Evolutionary conservation across 805 yeast species (phyloP).

Genomic region (Candida tibetensis): DNA sequence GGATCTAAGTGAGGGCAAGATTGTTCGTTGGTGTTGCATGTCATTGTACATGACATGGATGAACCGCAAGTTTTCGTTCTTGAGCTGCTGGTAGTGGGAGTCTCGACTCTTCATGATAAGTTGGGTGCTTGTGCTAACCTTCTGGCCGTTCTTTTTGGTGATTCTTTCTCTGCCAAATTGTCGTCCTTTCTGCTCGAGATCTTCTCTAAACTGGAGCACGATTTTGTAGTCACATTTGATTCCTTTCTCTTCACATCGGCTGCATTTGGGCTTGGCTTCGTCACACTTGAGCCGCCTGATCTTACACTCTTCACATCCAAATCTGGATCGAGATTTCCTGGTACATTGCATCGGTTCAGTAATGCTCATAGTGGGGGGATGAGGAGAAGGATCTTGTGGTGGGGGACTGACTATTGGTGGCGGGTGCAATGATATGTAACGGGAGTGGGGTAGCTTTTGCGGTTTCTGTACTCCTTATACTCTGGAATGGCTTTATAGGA

Average conservation of each 20-base stretch:
- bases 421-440: too few relatives aligned
- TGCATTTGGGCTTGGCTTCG: constrained; percentile 24
- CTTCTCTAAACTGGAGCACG: constrained; percentile 24
- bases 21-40: constrained; percentile 4
- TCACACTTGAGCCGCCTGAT: constrained; percentile 24
- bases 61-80: constrained; percentile 12
- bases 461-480: too few relatives aligned
- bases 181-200: constrained; percentile 22
- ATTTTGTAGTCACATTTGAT: constrained; percentile 19
- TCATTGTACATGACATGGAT: constrained; percentile 18
- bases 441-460: too few relatives aligned
- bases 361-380: too few relatives aligned
- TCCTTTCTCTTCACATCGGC: constrained; percentile 16
- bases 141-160: constrained; percentile 17
- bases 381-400: background rate
- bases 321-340: constrained; percentile 16
- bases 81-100: constrained; percentile 13
- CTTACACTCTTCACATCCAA: constrained; percentile 25
- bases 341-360: too few relatives aligned
- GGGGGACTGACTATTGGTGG: too few relatives aligned
- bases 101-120: constrained; percentile 12
- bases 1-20: constrained; percentile 14
- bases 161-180: constrained; percentile 29
- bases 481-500: too few relatives aligned
- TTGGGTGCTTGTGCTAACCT: constrained; percentile 5